Base-by-base conservation (phyloP, 495 filamentous ascomycete genomes). In the Aspergillus bridgeri region DNA sequence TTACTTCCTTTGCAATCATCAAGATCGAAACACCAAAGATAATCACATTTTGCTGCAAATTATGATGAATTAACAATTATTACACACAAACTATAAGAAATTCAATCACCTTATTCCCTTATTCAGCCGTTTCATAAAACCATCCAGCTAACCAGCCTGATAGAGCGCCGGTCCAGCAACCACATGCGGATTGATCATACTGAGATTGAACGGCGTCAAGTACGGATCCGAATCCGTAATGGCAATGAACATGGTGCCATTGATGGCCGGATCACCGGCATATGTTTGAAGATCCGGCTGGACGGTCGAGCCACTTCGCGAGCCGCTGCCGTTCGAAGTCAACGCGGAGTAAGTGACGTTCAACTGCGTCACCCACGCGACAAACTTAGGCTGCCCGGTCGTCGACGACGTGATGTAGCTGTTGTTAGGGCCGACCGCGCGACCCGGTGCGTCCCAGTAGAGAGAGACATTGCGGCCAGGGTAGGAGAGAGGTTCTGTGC, bases 321-420 rank as follows among this genome's bases (percentile, higher is more conserved):
- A 29, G 7, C 48, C 24, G n/a, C 38, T 25, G 6, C 63, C 76
- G 2, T 78, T 75, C 51, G 86, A 65, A 5, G 69, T 79, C 59
- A 96, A 70, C 1, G 85, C 77, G 2, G 90, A 84, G 69, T 95
- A 95, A 0, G 91, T 96, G 22, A 91, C 77, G 60, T 96, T 96
- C 29, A 95, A 74, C 81, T 95, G 91, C n/a, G 75, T 79, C 8
- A 88, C 82, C 90, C 89, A 96, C 0, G 81, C 81, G 2, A 92
- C 92, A 42, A 80, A 96, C 43, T 69, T 68, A 0, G 90, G 86
- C 3, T 65, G 58, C 1, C 81, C 81, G 5, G 86, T 89, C 13
- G 60, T 60, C 2, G 79, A 80, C 6, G 80, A 72, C 0, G 92
- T 96, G 19, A 90, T 63, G 64, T 96, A 96, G 62, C 79, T 86